Evolutionary conservation across 2,329 filamentous ascomycete species (phyloP).

Genomic region (Emergomyces orientalis): DNA sequence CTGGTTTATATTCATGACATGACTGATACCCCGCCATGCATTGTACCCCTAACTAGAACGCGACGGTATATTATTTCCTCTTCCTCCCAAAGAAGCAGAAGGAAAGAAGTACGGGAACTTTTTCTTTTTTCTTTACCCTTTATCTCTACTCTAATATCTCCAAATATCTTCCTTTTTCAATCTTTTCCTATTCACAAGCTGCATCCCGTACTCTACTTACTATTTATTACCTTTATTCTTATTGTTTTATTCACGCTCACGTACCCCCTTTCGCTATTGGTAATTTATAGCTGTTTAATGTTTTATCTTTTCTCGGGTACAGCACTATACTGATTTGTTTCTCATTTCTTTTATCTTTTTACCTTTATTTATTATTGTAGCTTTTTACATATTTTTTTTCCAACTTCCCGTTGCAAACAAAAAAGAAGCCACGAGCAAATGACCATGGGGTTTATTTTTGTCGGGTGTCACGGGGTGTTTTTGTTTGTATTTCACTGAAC

Average conservation of each 20-base stretch:
- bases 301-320: neutral
- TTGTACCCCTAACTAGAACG: neutral
- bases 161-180: neutral
- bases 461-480: neutral
- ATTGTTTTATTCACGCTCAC: neutral
- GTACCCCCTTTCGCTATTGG: neutral
- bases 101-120: neutral
- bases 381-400: neutral
- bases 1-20: neutral
- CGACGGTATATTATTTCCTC: neutral
- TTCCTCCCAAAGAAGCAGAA: neutral
- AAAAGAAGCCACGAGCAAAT: neutral
- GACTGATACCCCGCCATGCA: slow-evolving; percentile 2
- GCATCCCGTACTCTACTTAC: neutral
- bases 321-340: neutral
- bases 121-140: neutral
- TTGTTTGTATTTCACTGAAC: slow-evolving; percentile 1
- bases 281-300: neutral
- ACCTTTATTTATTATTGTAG: neutral
- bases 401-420: neutral
- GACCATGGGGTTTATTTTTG: neutral
- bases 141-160: neutral
- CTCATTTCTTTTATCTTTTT: neutral
- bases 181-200: neutral
- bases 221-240: neutral